These are phyloP conservation scores for Leccinellum rugosiceps DNA, from an alignment of 768 basidiomycete species.

Conservation along the genomic window DNA sequence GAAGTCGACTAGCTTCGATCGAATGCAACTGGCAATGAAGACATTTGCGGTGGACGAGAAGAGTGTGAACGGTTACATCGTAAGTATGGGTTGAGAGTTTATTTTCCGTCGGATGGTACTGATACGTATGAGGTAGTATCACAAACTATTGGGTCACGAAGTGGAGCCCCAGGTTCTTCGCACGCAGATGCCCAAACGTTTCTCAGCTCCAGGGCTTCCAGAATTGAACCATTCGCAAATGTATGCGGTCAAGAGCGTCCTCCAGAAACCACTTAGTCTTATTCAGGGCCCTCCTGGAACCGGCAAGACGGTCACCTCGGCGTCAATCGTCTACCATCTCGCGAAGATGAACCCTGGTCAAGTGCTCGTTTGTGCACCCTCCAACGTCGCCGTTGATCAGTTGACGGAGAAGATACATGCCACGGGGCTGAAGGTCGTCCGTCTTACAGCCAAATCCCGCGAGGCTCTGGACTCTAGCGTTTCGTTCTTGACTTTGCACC, in stretches of 20 bases:
- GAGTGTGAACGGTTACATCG: constrained; percentile 98
- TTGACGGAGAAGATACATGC: constrained; percentile 98
- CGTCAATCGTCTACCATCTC: constrained; percentile 97
- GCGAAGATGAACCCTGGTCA: constrained; percentile 99
- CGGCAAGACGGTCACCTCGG: constrained; percentile 98
- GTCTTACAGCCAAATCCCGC: constrained; percentile 95
- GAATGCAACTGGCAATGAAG: constrained; percentile 99
- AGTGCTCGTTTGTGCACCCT: constrained; percentile 97
- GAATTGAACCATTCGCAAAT: constrained; percentile 99
- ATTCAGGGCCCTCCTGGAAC: constrained; percentile 99
- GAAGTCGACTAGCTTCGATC: constrained; percentile 99
- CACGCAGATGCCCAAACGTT: constrained; percentile 94
- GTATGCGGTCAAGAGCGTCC: constrained; percentile 98
- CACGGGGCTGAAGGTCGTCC: constrained; percentile 98
- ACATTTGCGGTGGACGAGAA: constrained; percentile 99
- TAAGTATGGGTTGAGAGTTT: constrained; percentile 39
- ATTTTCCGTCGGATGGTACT: background rate
- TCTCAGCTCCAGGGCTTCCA: constrained; percentile 95
- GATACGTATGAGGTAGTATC: constrained; percentile 60
- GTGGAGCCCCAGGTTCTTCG: constrained; percentile 89
- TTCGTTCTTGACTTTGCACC: constrained; percentile 89
- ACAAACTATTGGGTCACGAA: constrained; percentile 97
- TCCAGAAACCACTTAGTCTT: constrained; percentile 95
- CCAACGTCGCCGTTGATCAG: constrained; percentile 99
- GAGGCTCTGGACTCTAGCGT: constrained; percentile 98